phyloP scores from a whole-genome alignment of 2,329 filamentous ascomycete species.

The Aspergillus costaricaensis region DNA sequence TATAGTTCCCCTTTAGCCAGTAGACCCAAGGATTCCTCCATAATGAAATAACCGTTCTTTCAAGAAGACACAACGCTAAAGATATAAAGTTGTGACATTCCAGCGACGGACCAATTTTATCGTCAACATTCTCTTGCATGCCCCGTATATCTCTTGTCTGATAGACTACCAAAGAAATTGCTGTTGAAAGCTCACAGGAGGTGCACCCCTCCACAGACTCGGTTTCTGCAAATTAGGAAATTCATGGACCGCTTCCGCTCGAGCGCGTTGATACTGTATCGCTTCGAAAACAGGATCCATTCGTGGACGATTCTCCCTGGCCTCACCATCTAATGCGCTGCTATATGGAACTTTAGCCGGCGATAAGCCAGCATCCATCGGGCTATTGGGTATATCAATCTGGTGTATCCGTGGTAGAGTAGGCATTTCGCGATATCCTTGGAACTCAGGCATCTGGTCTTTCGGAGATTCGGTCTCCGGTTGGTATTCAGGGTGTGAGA shows the following conservation, averaged over 20 bases:
- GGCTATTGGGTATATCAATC: not conserved
- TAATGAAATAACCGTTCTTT: not conserved
- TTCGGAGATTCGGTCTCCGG: not conserved
- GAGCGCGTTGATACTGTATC: conserved; percentile 1
- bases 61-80: not conserved
- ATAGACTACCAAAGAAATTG: conserved; percentile 35
- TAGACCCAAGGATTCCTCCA: not conserved
- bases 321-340: not conserved
- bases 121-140: not conserved
- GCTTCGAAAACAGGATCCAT: conserved; percentile 2
- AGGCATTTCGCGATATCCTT: not conserved
- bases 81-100: not conserved
- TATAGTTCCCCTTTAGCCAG: not conserved
- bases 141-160: not conserved
- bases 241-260: not conserved
- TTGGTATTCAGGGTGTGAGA: not conserved
- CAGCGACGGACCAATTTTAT: not conserved
- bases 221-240: conserved; percentile 10
- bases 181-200: conserved; percentile 33
- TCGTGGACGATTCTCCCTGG: not conserved
- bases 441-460: not conserved
- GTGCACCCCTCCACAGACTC: conserved; percentile 34
- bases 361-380: not conserved
- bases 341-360: not conserved
- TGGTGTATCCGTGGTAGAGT: not conserved